phyloP scores from a whole-genome alignment of 202 grass and related monocot genomes.

The Schoenoplectus triqueter region DNA sequence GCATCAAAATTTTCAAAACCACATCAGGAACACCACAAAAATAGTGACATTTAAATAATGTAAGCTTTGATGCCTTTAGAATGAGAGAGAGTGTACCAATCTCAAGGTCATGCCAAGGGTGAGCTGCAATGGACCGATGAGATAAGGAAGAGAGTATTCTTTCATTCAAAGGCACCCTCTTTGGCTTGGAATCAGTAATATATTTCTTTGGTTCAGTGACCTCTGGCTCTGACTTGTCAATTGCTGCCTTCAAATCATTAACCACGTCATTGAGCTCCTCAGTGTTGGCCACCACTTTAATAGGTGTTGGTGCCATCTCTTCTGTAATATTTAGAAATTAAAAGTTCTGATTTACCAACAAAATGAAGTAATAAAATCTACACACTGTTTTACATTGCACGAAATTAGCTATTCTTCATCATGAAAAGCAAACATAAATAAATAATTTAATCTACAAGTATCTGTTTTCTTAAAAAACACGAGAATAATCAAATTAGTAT shows the following conservation, averaged over 20 bases:
- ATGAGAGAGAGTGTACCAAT: slow-evolving; percentile 58
- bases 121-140: slow-evolving; percentile 72
- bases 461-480: neutral
- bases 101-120: slow-evolving; percentile 96
- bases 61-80: neutral
- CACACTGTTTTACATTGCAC: neutral
- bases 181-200: slow-evolving; percentile 12
- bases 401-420: neutral
- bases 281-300: slow-evolving; percentile 24
- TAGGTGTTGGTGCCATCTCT: slow-evolving; percentile 4
- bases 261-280: slow-evolving; percentile 44
- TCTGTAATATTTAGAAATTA: slow-evolving; percentile 20
- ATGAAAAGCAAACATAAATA: neutral
- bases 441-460: neutral
- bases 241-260: slow-evolving; percentile 41
- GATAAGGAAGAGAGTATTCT: slow-evolving; percentile 80
- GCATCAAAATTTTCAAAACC: slow-evolving; percentile 31
- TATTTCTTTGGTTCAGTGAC: slow-evolving; percentile 49
- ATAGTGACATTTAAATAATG: neutral
- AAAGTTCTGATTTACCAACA: slow-evolving; percentile 26
- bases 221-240: neutral
- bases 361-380: neutral
- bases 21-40: slow-evolving; percentile 21
- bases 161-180: slow-evolving; percentile 72
- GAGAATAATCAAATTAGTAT: neutral